Percentiles rank a stretch among this genome's conserved stretches.
Evolutionary conservation across 163 green algal species (phyloP).

Genomic region (Trebouxiophyceae sp.): DNA sequence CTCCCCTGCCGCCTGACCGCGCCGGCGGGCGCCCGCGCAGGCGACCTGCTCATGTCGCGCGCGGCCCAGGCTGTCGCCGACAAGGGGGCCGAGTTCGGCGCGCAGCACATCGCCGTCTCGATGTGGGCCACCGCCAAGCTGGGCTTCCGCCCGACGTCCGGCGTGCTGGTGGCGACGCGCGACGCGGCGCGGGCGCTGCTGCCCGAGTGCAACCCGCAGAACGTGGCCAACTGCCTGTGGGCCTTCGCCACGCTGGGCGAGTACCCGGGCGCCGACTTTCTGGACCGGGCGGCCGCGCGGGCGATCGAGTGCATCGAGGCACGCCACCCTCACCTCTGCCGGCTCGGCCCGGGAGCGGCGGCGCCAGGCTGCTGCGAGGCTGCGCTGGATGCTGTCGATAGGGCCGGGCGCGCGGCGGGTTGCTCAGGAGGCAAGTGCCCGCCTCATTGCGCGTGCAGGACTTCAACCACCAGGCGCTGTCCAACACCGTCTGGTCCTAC

Average conservation of each 20-base stretch:
- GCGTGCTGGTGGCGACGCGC: background rate
- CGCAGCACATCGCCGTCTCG: conserved; percentile 18
- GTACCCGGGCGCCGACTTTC: conserved; percentile 15
- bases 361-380: too few relatives aligned
- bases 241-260: conserved; percentile 27
- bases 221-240: conserved; percentile 45
- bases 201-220: conserved; percentile 21
- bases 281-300: conserved; percentile 1
- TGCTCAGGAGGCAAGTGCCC: too few relatives aligned
- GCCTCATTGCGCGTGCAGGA: too few relatives aligned
- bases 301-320: conserved; percentile 20
- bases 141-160: conserved; percentile 1
- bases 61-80: background rate
- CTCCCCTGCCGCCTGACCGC: too few relatives aligned
- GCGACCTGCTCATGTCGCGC: background rate
- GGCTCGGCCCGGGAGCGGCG: too few relatives aligned
- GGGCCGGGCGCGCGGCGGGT: too few relatives aligned
- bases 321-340: too few relatives aligned
- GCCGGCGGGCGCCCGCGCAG: too few relatives aligned
- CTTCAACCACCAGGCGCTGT: conserved; percentile 13
- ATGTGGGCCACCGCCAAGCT: conserved; percentile 40
- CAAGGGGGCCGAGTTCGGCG: background rate
- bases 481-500: conserved; percentile 22
- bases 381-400: too few relatives aligned
- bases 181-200: background rate